These are phyloP conservation scores for Cyberlindnera subsufficiens DNA, from an alignment of 805 yeast genomes.

Conservation along the genomic window DNA sequence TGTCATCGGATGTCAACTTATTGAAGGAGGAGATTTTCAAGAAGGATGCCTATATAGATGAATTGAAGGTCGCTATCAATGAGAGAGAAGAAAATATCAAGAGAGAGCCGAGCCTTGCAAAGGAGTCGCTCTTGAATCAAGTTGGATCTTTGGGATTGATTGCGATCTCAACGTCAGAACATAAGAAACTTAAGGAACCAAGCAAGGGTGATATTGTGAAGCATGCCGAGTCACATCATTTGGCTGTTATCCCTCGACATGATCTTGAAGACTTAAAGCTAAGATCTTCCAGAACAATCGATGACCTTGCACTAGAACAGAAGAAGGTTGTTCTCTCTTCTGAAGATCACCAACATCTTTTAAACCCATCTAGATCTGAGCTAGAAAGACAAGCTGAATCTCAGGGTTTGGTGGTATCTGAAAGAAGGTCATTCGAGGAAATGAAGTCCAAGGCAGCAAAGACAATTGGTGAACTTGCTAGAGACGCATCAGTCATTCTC, in stretches of 20 bases:
- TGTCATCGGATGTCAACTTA: neutral
- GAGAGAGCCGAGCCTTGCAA: conserved; percentile 10
- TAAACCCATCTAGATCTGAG: conserved; percentile 7
- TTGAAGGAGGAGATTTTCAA: conserved; percentile 8
- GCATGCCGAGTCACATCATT: conserved; percentile 7
- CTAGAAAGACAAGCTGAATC: conserved; percentile 10
- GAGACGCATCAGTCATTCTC: conserved; percentile 20
- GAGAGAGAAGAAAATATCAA: conserved; percentile 11
- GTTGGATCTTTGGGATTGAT: conserved; percentile 11
- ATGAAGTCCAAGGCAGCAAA: conserved; percentile 5
- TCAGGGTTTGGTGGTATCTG: conserved; percentile 3
- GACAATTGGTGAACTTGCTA: conserved; percentile 16
- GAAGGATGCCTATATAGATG: conserved; percentile 12
- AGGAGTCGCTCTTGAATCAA: conserved; percentile 10
- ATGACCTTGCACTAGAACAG: conserved; percentile 18
- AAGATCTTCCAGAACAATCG: conserved; percentile 16
- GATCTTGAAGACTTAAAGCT: conserved; percentile 4
- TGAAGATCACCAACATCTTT: conserved; percentile 11
- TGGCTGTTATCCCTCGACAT: conserved; percentile 13
- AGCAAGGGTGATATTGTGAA: conserved; percentile 3
- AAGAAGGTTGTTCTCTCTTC: conserved; percentile 8
- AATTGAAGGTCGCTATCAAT: conserved; percentile 5
- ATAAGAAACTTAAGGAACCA: conserved; percentile 7
- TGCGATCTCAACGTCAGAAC: conserved; percentile 7
- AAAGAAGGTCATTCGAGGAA: neutral